Conservation (phyloP, 306 rosid species). For the Dalbergia cultrata region DNA sequence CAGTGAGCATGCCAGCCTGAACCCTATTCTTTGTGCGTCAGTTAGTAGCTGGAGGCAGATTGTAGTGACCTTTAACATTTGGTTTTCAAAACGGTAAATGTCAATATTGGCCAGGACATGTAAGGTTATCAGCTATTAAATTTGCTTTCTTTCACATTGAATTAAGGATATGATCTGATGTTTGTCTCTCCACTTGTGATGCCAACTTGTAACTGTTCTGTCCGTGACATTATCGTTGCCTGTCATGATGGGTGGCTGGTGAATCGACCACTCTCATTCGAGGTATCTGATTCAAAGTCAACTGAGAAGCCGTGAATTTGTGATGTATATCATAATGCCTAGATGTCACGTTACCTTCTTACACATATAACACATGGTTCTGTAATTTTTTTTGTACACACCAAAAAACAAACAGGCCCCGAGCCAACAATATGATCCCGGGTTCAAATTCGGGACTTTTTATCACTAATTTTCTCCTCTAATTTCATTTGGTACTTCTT, state of each 20-base stretch:
- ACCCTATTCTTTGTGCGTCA: no score
- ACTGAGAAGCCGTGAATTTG: background rate
- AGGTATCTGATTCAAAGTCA: background rate
- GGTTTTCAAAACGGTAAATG: no score
- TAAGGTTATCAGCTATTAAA: no score
- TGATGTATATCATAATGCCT: background rate
- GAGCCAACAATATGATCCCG: background rate
- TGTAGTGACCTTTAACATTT: no score
- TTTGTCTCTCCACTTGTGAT: background rate
- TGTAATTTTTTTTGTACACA: background rate
- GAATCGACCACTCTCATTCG: background rate
- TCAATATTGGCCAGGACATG: no score
- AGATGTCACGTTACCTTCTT: no score
- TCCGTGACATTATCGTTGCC: conserved; percentile 13
- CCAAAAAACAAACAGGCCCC: background rate
- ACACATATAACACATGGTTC: background rate
- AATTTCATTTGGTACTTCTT: background rate
- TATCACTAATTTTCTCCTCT: background rate
- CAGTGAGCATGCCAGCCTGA: no score
- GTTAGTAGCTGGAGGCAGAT: no score
- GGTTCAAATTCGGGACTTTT: background rate
- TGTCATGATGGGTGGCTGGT: no score
- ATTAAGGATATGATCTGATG: no score
- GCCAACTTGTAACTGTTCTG: background rate
- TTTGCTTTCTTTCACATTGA: no score